Evolutionary conservation across 495 filamentous ascomycete species (phyloP), one percentile per base, ranked within the genome.

Genomic region (Hypomontagnella submonticulosa): DNA sequence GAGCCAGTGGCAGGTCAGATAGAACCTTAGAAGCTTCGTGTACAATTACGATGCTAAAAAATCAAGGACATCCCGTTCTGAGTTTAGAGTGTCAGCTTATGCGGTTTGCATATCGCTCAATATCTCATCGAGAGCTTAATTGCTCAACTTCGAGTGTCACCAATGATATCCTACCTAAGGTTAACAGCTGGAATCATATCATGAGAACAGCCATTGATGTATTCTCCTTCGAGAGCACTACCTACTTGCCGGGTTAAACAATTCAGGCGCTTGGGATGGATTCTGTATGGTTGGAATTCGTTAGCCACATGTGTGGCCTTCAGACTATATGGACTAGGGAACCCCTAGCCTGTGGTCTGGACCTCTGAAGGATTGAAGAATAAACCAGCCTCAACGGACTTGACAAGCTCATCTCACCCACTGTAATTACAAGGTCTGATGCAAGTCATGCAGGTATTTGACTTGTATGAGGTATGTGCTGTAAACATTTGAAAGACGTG

Each of bases 351-450:
- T 50, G n/a, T n/a, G 15, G 44, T 42, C 27, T 32, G 12, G 23
- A 3, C 18, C 13, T 20, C 16, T 13, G 61, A 65, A 58, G 53
- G 53, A 64, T 64, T 51, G 18, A 64, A 53, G 33, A 37, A 58
- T 16, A 20, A n/a, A 48, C 54, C 53, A 65, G 54, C 54, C 54
- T 53, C 38, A 18, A 63, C 12, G 38, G 53, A 54, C 47, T 54
- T 58, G 40, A 46, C 10, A 42, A 32, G 36, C 54, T 58, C 33
- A 65, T 58, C 41, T 54, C 61, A 48, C 6, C 23, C 23, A 27
- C 23, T 6, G 23, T 6, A 27, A 27, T 27, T 27, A 27, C 23
- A 27, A 27, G 23, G 23, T 27, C 6, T 27, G 23, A 27, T 27
- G 23, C 23, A 27, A 27, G 23, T 27, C 23, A 27, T 27, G 23